phyloP scores from a whole-genome alignment of 441 rosid species.

The Eruca vesicaria region DNA sequence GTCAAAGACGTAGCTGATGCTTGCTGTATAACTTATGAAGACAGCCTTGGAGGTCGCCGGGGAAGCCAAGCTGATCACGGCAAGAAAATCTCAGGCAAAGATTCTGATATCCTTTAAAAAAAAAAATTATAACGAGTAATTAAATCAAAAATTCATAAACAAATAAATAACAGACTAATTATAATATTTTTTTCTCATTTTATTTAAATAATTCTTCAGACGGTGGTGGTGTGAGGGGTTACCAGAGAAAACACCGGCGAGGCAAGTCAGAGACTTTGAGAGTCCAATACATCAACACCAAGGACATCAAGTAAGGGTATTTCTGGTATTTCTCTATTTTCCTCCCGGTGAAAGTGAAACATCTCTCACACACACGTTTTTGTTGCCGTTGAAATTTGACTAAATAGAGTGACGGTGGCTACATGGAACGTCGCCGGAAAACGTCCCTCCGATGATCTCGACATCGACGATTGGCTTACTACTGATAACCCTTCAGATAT shows the following conservation, averaged over 20 bases:
- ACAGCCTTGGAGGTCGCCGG: constrained; percentile 30
- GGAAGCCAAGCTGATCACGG: constrained; percentile 38
- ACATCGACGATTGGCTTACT: constrained; percentile 88
- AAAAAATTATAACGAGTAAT: background rate
- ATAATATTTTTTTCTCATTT: background rate
- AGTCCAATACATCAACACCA: constrained; percentile 84
- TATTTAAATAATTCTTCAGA: constrained; percentile 34
- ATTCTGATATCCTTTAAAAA: background rate
- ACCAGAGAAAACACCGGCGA: constrained; percentile 66
- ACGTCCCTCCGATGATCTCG: constrained; percentile 68
- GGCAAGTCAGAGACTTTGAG: constrained; percentile 96
- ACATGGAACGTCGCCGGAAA: constrained; percentile 99
- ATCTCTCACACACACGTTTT: background rate
- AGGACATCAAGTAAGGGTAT: constrained; percentile 76
- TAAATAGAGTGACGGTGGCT: constrained; percentile 67
- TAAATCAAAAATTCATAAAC: background rate
- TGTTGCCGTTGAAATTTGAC: background rate
- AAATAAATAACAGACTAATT: background rate
- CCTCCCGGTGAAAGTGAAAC: background rate
- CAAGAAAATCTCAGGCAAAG: constrained; percentile 59
- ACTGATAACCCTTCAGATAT: constrained; percentile 80
- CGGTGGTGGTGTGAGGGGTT: constrained; percentile 42
- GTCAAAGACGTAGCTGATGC: constrained; percentile 52
- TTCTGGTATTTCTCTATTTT: background rate
- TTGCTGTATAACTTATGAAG: constrained; percentile 27